Conservation (phyloP, 257 asterid genomes). For the Verbascum thapsus region DNA sequence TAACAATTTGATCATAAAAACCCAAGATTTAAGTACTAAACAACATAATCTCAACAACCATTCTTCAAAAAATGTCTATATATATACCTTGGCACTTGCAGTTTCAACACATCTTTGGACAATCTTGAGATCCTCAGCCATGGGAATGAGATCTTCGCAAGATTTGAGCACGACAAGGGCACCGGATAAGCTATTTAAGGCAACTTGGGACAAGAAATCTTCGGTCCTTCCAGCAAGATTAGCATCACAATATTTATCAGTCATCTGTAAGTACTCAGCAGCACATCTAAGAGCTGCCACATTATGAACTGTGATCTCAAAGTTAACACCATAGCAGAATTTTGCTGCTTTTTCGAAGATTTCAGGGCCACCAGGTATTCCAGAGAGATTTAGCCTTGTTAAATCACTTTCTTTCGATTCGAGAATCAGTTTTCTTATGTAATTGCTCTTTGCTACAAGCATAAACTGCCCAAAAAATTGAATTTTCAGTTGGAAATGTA, state of each 20-base stretch:
- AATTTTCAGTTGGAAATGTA: no score
- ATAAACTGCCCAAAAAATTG: no score
- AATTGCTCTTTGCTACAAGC: conserved; percentile 95
- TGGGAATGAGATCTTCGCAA: conserved; percentile 81
- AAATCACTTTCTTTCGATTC: conserved; percentile 69
- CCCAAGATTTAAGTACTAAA: not conserved
- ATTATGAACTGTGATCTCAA: conserved; percentile 93
- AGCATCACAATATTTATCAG: conserved; percentile 70
- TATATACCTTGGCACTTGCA: conserved; percentile 82
- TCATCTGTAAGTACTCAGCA: conserved; percentile 88
- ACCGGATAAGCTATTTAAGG: conserved; percentile 79
- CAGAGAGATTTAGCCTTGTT: conserved; percentile 63
- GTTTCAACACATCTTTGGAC: conserved; percentile 76
- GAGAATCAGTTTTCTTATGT: conserved; percentile 65
- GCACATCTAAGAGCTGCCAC: conserved; percentile 92
- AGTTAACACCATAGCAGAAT: conserved; percentile 93
- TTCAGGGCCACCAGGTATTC: conserved; percentile 92
- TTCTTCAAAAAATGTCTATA: not conserved
- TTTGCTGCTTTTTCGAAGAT: conserved; percentile 89
- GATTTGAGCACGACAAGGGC: conserved; percentile 82
- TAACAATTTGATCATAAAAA: not conserved
- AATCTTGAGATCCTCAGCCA: conserved; percentile 75
- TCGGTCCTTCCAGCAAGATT: conserved; percentile 85
- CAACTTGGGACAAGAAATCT: conserved; percentile 79
- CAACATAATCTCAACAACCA: not conserved